A percentile compares a stretch with the other conserved stretches of the same genome.
These are phyloP conservation scores for Hippophae rhamnoides DNA, from an alignment of 306 rosid species.

Conservation along the genomic window DNA sequence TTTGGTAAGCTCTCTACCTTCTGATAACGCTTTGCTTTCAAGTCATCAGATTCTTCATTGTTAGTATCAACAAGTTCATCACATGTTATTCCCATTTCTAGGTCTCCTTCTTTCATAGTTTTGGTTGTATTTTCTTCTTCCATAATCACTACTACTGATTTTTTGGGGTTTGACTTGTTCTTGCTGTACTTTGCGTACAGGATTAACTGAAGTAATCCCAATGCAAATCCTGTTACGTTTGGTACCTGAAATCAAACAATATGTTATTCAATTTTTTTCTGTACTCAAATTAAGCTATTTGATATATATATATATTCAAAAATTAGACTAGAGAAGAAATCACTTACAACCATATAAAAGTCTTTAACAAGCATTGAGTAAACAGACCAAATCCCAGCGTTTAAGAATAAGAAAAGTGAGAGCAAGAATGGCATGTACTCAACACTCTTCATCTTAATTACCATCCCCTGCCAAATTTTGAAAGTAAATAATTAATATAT, in stretches of 20 bases:
- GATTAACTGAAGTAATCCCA: slow-evolving; percentile 33
- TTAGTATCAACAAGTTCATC: not conserved
- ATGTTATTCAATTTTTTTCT: too few relatives aligned
- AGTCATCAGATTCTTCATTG: too few relatives aligned
- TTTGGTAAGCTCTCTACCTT: slow-evolving; percentile 39
- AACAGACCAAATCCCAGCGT: slow-evolving; percentile 37
- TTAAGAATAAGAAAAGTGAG: slow-evolving; percentile 38
- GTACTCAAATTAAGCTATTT: too few relatives aligned
- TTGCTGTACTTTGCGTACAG: slow-evolving; percentile 25
- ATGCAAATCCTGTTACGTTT: slow-evolving; percentile 29
- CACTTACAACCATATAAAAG: slow-evolving; percentile 32
- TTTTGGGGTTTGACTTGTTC: slow-evolving; percentile 17
- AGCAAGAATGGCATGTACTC: slow-evolving; percentile 71
- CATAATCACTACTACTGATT: slow-evolving; percentile 10
- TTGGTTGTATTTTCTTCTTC: slow-evolving; percentile 12
- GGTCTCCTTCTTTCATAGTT: not conserved
- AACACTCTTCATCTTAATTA: slow-evolving; percentile 57
- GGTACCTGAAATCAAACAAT: slow-evolving; percentile 27
- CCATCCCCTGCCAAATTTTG: slow-evolving; percentile 43
- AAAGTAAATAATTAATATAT: too few relatives aligned
- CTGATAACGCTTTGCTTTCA: slow-evolving; percentile 7
- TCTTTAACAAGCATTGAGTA: slow-evolving; percentile 37
- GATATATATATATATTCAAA: too few relatives aligned
- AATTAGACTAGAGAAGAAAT: not conserved
- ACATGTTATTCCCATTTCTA: not conserved